Evolutionary conservation across 139 green algal genomes (phyloP).

Genomic region (Chlorella sorokiniana): DNA sequence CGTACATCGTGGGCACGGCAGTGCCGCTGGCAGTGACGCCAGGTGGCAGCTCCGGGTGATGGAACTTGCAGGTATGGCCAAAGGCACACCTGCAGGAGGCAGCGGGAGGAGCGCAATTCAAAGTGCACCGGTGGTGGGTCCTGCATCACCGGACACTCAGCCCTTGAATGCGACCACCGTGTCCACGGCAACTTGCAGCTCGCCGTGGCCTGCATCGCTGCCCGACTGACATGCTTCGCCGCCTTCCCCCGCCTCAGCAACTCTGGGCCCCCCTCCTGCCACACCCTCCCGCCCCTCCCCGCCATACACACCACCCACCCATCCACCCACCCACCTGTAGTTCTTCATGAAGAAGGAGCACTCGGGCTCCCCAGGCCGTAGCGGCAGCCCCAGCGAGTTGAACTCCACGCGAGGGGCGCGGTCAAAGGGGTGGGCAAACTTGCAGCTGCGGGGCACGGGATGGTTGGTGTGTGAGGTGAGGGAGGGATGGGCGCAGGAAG

Average conservation of each 20-base stretch:
- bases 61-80: constrained; percentile 51
- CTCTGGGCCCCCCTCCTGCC: too few relatives aligned
- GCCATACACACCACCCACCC: too few relatives aligned
- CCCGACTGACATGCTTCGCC: too few relatives aligned
- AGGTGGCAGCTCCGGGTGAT: constrained; percentile 41
- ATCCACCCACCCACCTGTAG: constrained; percentile 17
- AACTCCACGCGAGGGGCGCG: constrained; percentile 42
- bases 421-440: constrained; percentile 56
- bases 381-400: constrained; percentile 54
- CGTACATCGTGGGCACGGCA: neutral
- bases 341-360: constrained; percentile 55
- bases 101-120: neutral
- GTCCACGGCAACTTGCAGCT: too few relatives aligned
- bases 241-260: too few relatives aligned
- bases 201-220: too few relatives aligned
- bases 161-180: too few relatives aligned
- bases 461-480: neutral
- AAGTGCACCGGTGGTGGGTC: too few relatives aligned
- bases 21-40: neutral
- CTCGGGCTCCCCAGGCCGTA: constrained; percentile 42
- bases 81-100: constrained; percentile 38
- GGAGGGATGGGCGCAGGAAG: neutral
- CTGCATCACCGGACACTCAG: too few relatives aligned
- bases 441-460: constrained; percentile 40
- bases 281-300: neutral